Percentiles rank a stretch among this genome's conserved stretches.
Conservation (phyloP, 2,329 filamentous ascomycete genomes). For the Xylariaceae sp. region DNA sequence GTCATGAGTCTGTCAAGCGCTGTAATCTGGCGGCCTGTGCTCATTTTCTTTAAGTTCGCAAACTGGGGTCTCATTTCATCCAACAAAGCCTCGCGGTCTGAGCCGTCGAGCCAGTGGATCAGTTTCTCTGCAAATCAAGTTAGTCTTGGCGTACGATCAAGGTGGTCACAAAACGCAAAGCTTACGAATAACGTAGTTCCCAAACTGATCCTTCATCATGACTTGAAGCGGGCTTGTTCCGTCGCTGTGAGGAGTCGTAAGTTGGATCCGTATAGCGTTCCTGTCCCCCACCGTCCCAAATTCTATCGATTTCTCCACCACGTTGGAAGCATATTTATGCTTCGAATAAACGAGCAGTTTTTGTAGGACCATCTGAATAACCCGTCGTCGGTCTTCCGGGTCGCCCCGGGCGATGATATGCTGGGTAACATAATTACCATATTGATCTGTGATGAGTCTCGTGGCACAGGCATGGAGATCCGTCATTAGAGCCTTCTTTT, state of each 20-base stretch:
- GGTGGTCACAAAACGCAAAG: conserved; percentile 29
- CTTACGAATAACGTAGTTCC: conserved; percentile 97
- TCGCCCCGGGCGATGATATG: conserved; percentile 83
- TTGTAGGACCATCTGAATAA: conserved; percentile 73
- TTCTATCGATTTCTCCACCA: conserved; percentile 90
- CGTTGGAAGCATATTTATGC: conserved; percentile 96
- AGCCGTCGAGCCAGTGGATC: conserved; percentile 62
- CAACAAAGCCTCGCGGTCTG: conserved; percentile 58
- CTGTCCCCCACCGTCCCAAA: conserved; percentile 71
- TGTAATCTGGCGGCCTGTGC: conserved; percentile 66
- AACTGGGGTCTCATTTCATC: conserved; percentile 64
- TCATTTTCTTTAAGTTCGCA: conserved; percentile 63
- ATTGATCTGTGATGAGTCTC: conserved; percentile 80
- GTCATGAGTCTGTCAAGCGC: conserved; percentile 62
- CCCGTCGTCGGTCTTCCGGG: conserved; percentile 69
- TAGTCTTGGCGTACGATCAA: conserved; percentile 10
- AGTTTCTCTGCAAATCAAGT: conserved; percentile 71
- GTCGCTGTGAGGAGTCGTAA: conserved; percentile 63
- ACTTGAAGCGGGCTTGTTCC: conserved; percentile 71
- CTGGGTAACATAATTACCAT: conserved; percentile 95
- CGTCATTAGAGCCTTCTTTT: conserved; percentile 71
- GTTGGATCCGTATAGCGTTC: conserved; percentile 65
- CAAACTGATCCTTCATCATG: conserved; percentile 88
- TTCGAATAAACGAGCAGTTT: conserved; percentile 79
- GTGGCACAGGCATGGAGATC: conserved; percentile 77